Evolutionary conservation across 163 green algal genomes (phyloP).

Genomic region (Scenedesmus sp.): DNA sequence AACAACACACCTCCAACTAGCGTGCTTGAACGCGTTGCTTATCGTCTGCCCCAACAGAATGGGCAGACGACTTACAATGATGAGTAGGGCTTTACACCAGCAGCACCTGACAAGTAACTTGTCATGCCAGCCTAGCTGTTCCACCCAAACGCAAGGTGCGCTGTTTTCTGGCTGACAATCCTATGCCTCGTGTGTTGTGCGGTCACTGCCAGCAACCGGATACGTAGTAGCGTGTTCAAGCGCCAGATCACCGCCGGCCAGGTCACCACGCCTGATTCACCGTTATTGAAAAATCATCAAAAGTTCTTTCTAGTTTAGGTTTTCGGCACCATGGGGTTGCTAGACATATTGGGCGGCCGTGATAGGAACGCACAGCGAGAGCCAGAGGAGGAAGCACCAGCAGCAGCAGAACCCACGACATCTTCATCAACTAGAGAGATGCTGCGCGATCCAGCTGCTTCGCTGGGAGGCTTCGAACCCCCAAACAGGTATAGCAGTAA

Average conservation of each 20-base stretch:
- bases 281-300: not conserved
- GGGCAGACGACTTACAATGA: not conserved
- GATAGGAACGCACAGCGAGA: conserved; percentile 24
- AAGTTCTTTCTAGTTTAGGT: not conserved
- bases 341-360: conserved; percentile 33
- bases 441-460: conserved; percentile 34
- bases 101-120: conserved; percentile 7
- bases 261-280: not conserved
- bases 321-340: not conserved
- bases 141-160: no score
- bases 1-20: no score
- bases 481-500: conserved; percentile 6
- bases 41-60: not conserved
- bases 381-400: conserved; percentile 22
- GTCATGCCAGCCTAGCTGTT: not conserved
- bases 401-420: not conserved
- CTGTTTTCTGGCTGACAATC: not conserved
- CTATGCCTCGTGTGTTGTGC: not conserved
- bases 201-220: not conserved
- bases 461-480: not conserved
- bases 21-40: not conserved
- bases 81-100: conserved; percentile 6
- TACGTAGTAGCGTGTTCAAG: conserved; percentile 14
- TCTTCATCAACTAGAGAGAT: conserved; percentile 44
- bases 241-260: not conserved